Percentiles rank a stretch among this genome's conserved stretches.
These are phyloP conservation scores for Hippophae tibetana DNA, from an alignment of 306 rosid species.

Conservation along the genomic window DNA sequence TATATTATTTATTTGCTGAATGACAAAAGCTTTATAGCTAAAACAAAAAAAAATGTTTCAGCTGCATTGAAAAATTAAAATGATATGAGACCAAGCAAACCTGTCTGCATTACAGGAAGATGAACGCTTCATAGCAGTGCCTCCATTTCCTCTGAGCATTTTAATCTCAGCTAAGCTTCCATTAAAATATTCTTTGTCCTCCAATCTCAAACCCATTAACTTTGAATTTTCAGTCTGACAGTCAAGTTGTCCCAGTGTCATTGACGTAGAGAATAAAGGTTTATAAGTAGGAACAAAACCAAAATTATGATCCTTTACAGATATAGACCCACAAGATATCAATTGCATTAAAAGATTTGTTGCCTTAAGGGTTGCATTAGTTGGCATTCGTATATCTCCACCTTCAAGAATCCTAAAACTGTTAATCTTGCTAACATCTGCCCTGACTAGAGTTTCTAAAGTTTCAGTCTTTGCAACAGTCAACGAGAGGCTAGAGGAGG, in stretches of 20 bases:
- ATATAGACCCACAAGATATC: slow-evolving; percentile 82
- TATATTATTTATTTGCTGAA: not conserved
- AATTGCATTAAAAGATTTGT: slow-evolving; percentile 72
- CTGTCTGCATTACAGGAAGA: slow-evolving; percentile 80
- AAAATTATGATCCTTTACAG: slow-evolving; percentile 74
- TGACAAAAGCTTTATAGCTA: not conserved
- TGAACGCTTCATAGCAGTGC: slow-evolving; percentile 51
- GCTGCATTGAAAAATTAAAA: slow-evolving; percentile 7
- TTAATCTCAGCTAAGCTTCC: slow-evolving; percentile 75
- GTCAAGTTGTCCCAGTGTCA: slow-evolving; percentile 62
- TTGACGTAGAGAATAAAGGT: slow-evolving; percentile 57
- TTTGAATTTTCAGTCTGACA: slow-evolving; percentile 56
- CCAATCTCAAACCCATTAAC: slow-evolving; percentile 54
- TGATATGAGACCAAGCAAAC: slow-evolving; percentile 33
- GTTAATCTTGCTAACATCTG: slow-evolving; percentile 71
- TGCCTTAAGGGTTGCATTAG: slow-evolving; percentile 55
- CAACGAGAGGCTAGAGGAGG: slow-evolving; percentile 51
- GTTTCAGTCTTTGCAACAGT: slow-evolving; percentile 80
- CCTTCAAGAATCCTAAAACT: slow-evolving; percentile 71
- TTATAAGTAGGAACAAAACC: slow-evolving; percentile 76
- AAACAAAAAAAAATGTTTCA: not conserved
- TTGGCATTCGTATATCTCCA: slow-evolving; percentile 49
- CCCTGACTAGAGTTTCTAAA: slow-evolving; percentile 78
- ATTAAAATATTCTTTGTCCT: slow-evolving; percentile 75
- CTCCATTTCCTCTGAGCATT: slow-evolving; percentile 42